Percentiles rank a stretch among this genome's conserved stretches.
Conservation (phyloP, 176 grass and related monocot genomes). For the Oryza meyeriana region DNA sequence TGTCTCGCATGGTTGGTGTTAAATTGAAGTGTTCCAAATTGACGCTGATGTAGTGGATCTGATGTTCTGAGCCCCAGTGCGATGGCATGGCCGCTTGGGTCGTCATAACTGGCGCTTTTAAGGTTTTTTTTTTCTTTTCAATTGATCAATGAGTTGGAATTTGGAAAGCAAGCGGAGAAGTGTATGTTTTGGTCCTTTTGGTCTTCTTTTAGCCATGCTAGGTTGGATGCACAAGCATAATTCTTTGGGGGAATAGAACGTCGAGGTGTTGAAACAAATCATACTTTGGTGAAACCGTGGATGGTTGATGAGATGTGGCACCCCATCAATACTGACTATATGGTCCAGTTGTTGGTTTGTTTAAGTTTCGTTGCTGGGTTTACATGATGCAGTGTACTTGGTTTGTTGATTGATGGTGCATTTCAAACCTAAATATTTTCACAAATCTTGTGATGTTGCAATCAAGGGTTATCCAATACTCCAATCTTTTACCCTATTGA, state of each 20-base stretch:
- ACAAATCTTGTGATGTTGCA: slow-evolving; percentile 2
- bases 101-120: background rate
- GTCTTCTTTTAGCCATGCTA: slow-evolving; percentile 10
- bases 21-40: slow-evolving; percentile 15
- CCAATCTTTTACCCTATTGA: background rate
- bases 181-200: background rate
- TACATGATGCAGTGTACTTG: background rate
- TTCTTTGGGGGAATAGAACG: slow-evolving; percentile 4
- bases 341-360: slow-evolving; percentile 16
- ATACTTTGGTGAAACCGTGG: background rate
- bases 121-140: background rate
- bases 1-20: slow-evolving; percentile 1
- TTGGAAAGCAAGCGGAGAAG: background rate
- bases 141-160: background rate
- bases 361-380: slow-evolving; percentile 10
- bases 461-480: background rate
- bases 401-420: background rate
- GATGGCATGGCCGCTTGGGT: background rate
- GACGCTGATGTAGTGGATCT: slow-evolving; percentile 25
- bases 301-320: slow-evolving; percentile 17
- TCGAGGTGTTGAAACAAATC: background rate
- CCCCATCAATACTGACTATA: background rate
- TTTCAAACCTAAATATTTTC: background rate
- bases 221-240: background rate
- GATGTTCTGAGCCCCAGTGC: background rate